These are phyloP conservation scores for Leccinum subtestaceum DNA, from an alignment of 768 basidiomycete genomes.

Conservation along the genomic window DNA sequence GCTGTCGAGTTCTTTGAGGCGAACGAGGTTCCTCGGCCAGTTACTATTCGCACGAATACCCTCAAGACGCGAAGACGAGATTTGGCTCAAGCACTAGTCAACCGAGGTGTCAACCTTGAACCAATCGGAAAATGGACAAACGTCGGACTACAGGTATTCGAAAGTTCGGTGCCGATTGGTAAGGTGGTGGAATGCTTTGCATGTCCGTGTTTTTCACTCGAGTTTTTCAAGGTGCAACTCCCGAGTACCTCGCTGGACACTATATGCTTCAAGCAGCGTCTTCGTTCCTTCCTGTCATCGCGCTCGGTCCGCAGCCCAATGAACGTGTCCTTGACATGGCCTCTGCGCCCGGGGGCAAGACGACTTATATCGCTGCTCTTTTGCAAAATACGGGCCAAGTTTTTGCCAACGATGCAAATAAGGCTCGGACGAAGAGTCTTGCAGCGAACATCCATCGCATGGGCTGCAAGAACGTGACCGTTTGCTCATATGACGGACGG, in stretches of 20 bases:
- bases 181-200: slow-evolving; percentile 7
- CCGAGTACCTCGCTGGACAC: slow-evolving; percentile 97
- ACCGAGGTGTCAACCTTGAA: slow-evolving; percentile 95
- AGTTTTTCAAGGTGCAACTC: slow-evolving; percentile 70
- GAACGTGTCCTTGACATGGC: slow-evolving; percentile 98
- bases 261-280: slow-evolving; percentile 99
- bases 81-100: slow-evolving; percentile 89
- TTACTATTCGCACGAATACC: slow-evolving; percentile 97
- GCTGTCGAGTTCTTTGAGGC: slow-evolving; percentile 98
- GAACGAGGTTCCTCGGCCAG: slow-evolving; percentile 92
- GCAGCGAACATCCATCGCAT: slow-evolving; percentile 96
- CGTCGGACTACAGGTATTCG: slow-evolving; percentile 97
- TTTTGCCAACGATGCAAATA: slow-evolving; percentile 96
- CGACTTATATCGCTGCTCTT: slow-evolving; percentile 95
- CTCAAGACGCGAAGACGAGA: slow-evolving; percentile 91
- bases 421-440: slow-evolving; percentile 90
- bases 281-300: slow-evolving; percentile 98
- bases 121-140: slow-evolving; percentile 99
- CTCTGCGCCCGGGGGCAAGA: slow-evolving; percentile 96
- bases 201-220: not conserved
- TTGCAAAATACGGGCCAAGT: slow-evolving; percentile 97
- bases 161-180: slow-evolving; percentile 93
- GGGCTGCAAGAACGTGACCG: slow-evolving; percentile 96
- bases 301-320: slow-evolving; percentile 86
- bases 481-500: slow-evolving; percentile 95